Base-by-base conservation (phyloP, 371 early-diverging fungal species). In the Enterospora canceri region DNA sequence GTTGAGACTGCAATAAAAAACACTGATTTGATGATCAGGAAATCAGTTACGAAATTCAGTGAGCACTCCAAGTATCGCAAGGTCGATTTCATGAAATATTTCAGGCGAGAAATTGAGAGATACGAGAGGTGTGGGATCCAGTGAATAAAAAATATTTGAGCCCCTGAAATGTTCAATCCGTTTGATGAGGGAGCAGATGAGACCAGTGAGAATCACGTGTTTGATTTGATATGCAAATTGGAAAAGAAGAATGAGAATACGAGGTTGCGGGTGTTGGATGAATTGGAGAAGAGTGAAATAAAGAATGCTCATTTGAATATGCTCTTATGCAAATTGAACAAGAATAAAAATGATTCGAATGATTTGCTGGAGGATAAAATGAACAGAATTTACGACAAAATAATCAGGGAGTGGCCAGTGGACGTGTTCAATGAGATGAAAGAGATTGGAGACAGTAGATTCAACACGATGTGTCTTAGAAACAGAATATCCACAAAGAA, bases 31-130 rank as follows among this genome's bases (percentile, higher is more conserved):
- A 8, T 40, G n/a, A 40, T 12, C n/a, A n/a, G n/a, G 40, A 40
- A 12, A 40, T 12, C 8, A 12, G 40, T 40, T 8, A 12, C 40
- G n/a, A 12, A 40, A 12, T 40, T 40, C n/a, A 32, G 40, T 15
- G 57, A 49, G 15, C 26, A 19, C 15, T 63, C 64, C 18, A 59
- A 21, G 21, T 74, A 75, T 48, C 58, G 72, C 26, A 65, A 29
- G 35, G 64, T 76, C 1, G 71, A 71, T 48, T 33, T 77, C 40
- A 19, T 23, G 5, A 61, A 30, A 33, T 69, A 68, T 32, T 71
- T 71, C 63, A 34, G 3, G 2, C 19, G 46, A 24, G 66, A 65
- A 33, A n/a, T 40, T 12, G 40, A 40, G n/a, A 40, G 40, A n/a
- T 40, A 40, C n/a, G n/a, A 40, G 40, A 12, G 8, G n/a, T 40